These are phyloP conservation scores for Penicillium macrosclerotiorum DNA, from an alignment of 495 filamentous ascomycete genomes.

Conservation along the genomic window DNA sequence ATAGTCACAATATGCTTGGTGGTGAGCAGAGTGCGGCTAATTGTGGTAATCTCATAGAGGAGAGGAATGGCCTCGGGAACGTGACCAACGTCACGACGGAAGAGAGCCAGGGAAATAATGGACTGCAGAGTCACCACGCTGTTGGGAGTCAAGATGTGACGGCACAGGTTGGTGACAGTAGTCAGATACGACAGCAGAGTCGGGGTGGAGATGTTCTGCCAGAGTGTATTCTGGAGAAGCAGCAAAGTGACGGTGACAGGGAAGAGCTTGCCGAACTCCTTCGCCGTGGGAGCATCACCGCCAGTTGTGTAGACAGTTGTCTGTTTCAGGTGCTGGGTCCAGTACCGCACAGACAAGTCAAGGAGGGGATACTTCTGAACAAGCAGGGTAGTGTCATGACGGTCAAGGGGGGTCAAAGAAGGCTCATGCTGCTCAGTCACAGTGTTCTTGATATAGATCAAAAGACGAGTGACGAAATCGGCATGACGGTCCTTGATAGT, in stretches of 20 bases:
- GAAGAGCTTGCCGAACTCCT: constrained; percentile 29
- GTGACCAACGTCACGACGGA: constrained; percentile 20
- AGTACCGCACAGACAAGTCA: constrained; percentile 39
- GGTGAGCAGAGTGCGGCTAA: constrained; percentile 27
- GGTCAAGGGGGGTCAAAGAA: constrained; percentile 25
- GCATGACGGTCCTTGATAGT: constrained; percentile 31
- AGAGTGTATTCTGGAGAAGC: constrained; percentile 31
- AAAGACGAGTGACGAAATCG: constrained; percentile 29
- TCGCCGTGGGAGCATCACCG: constrained; percentile 22
- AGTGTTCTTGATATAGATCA: constrained; percentile 29
- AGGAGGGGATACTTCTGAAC: constrained; percentile 28
- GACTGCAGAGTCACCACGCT: constrained; percentile 24
- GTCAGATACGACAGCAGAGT: constrained; percentile 23
- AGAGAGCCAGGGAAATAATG: constrained; percentile 22
- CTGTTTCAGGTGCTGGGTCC: constrained; percentile 29
- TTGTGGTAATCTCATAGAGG: constrained; percentile 25
- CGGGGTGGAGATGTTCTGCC: constrained; percentile 30
- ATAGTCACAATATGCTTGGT: constrained; percentile 29
- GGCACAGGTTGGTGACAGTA: constrained; percentile 26
- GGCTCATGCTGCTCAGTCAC: constrained; percentile 29
- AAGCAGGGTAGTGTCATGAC: constrained; percentile 15
- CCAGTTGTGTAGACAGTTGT: constrained; percentile 25
- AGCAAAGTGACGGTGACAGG: constrained; percentile 25
- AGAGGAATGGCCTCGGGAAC: constrained; percentile 13
- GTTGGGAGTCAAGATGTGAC: constrained; percentile 25